phyloP scores from a whole-genome alignment of 2,329 filamentous ascomycete species.

The Coniochaeta sp. region DNA sequence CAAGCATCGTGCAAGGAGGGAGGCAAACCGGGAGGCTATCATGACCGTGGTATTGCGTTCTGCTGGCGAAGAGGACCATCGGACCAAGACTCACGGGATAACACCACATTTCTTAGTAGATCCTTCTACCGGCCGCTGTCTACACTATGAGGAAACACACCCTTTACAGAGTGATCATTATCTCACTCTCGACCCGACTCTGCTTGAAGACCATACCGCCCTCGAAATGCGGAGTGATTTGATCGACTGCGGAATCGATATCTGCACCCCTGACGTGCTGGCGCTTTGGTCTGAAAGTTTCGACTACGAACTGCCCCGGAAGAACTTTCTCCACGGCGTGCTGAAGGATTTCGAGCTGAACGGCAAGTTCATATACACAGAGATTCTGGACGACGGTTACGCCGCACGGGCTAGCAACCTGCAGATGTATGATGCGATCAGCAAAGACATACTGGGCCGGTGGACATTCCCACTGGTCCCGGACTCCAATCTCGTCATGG shows the following conservation, averaged over 20 bases:
- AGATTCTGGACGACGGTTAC: constrained; percentile 77
- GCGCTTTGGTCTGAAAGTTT: constrained; percentile 96
- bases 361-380: constrained; percentile 90
- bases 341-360: constrained; percentile 96
- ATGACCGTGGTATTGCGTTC: constrained; percentile 93
- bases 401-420: constrained; percentile 80
- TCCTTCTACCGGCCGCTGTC: constrained; percentile 67
- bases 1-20: constrained; percentile 71
- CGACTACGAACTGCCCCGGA: constrained; percentile 69
- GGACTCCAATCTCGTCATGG: constrained; percentile 75
- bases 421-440: constrained; percentile 83
- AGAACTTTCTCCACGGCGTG: constrained; percentile 74
- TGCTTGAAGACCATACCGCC: constrained; percentile 61
- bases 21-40: constrained; percentile 85
- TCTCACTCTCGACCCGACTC: constrained; percentile 67
- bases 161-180: constrained; percentile 58
- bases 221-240: constrained; percentile 81
- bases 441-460: constrained; percentile 74
- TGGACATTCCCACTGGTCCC: constrained; percentile 88
- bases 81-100: constrained; percentile 68
- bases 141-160: constrained; percentile 91
- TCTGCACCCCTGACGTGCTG: constrained; percentile 92
- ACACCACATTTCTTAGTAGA: constrained; percentile 85
- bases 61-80: constrained; percentile 60
- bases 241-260: constrained; percentile 92